Evolutionary conservation across 1,139 yeast genomes (phyloP).

Genomic region (Hyphopichia buzzinii): DNA sequence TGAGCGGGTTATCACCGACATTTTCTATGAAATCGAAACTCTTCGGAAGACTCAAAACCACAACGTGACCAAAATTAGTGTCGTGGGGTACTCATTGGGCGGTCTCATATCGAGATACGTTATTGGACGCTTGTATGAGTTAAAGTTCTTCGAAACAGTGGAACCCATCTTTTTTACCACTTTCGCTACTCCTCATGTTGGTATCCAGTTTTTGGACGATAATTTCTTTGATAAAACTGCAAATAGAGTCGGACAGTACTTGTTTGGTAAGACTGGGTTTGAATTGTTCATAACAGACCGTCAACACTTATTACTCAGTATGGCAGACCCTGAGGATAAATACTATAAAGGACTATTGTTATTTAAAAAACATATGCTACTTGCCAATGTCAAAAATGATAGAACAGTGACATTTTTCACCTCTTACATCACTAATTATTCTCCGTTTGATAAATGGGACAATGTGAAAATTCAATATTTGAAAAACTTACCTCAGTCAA

Average conservation of each 20-base stretch:
- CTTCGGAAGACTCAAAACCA: conserved; percentile 38
- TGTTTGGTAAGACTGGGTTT: conserved; percentile 72
- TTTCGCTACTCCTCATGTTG: conserved; percentile 91
- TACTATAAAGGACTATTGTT: conserved; percentile 54
- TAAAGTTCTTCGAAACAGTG: conserved; percentile 56
- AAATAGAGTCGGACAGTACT: conserved; percentile 57
- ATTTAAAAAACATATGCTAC: conserved; percentile 56
- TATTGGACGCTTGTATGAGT: conserved; percentile 60
- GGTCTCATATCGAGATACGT: conserved; percentile 56
- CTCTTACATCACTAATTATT: conserved; percentile 47
- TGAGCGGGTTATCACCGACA: conserved; percentile 62
- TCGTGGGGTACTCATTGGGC: conserved; percentile 46
- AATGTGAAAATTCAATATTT: conserved; percentile 39
- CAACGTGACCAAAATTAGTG: conserved; percentile 37
- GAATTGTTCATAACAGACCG: conserved; percentile 62
- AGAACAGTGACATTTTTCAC: conserved; percentile 57
- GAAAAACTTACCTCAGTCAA: conserved; percentile 32
- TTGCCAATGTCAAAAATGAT: conserved; percentile 80
- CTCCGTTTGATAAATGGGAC: conserved; percentile 49
- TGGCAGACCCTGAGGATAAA: conserved; percentile 54
- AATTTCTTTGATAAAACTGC: conserved; percentile 44
- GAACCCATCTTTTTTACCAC: conserved; percentile 70
- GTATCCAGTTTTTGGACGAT: conserved; percentile 52
- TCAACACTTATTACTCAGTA: conserved; percentile 42
- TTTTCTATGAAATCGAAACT: conserved; percentile 54